Percentiles rank a stretch among this genome's conserved stretches.
phyloP scores from a whole-genome alignment of 192 early-diverging fungal species.

The Backusella morwellensis region DNA sequence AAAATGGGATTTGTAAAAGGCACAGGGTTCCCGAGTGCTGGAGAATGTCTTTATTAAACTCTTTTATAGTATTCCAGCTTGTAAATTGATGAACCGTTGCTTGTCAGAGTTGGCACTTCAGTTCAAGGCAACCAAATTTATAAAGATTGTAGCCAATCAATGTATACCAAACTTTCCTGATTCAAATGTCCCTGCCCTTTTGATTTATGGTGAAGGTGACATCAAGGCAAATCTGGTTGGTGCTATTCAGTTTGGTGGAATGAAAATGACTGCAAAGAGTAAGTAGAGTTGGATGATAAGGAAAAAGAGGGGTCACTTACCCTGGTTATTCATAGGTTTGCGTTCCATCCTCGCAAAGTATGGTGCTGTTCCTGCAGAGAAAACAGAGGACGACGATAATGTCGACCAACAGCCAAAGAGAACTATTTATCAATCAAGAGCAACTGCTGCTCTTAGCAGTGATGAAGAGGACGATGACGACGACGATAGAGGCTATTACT shows the following conservation, averaged over 20 bases:
- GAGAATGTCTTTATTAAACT: not conserved
- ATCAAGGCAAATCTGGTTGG: conserved; percentile 83
- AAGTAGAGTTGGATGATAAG: conserved; percentile 12
- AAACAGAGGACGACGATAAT: not conserved
- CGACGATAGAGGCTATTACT: conserved; percentile 36
- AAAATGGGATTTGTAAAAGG: not conserved
- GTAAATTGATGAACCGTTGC: conserved; percentile 79
- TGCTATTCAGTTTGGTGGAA: conserved; percentile 75
- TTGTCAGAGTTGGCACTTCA: conserved; percentile 69
- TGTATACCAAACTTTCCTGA: conserved; percentile 98
- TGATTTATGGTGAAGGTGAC: conserved; percentile 90
- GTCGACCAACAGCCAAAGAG: conserved; percentile 33
- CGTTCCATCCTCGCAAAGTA: conserved; percentile 37
- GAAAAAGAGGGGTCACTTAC: not conserved
- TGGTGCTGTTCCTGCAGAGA: conserved; percentile 37
- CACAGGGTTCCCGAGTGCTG: no score
- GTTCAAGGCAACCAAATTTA: conserved; percentile 89
- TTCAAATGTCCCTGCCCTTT: conserved; percentile 79
- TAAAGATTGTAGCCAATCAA: conserved; percentile 89
- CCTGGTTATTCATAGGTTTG: not conserved
- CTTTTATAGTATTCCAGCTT: conserved; percentile 64
- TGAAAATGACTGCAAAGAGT: conserved; percentile 71
- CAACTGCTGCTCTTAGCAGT: conserved; percentile 53
- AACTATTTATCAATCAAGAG: conserved; percentile 49
- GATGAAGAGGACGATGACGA: conserved; percentile 53